Base-by-base conservation (phyloP, 1,139 yeast species). In the Yamadazyma sp. region DNA sequence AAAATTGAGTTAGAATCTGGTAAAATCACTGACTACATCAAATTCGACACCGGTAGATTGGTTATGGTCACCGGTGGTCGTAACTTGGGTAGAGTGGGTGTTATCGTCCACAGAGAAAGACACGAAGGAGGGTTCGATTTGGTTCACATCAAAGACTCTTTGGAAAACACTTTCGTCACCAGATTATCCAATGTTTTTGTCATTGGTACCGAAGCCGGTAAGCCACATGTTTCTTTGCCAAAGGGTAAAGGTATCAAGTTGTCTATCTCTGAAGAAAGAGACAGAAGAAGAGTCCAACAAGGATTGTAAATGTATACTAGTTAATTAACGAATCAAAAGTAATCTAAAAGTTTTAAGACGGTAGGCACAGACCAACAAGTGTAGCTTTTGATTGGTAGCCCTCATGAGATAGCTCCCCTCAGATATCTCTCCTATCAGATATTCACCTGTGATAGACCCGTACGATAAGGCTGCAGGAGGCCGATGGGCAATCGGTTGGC, bases 211-310 rank as follows among this genome's bases (percentile, higher is more conserved):
- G 97, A 91, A 79, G 94, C 94, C 66, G 87, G 91, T 75, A 91
- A 89, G 80, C 96, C 98, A 67, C 81, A 83, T 81, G 83, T 92
- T 70, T 88, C 97, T 52, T 82, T 92, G 75, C 98, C 98, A 82
- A 92, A 89, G 91, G 98, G 98, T 80, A 92, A 92, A 85, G 98
- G 98, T 87, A 87, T 92, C 74, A 92, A 91, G 81, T 85, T 92
- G 70, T 75, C 95, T 64, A 89, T 91, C 71, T 80, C 98, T 68
- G 98, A 92, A 80, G 98, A 92, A 84, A 91, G 98, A 81, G 98
- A 92, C 91, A 86, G 95, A 84, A 84, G 87, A 81, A 83, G 94
- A 83, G 85, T 88, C 65, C 85, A 81, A 73, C 70, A 53, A 43
- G 75, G 73, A 55, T 64, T 69, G 61, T 66, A 64, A 64, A 31